Conservation (phyloP, 495 filamentous ascomycete species). For the Hypomontagnella submonticulosa region DNA sequence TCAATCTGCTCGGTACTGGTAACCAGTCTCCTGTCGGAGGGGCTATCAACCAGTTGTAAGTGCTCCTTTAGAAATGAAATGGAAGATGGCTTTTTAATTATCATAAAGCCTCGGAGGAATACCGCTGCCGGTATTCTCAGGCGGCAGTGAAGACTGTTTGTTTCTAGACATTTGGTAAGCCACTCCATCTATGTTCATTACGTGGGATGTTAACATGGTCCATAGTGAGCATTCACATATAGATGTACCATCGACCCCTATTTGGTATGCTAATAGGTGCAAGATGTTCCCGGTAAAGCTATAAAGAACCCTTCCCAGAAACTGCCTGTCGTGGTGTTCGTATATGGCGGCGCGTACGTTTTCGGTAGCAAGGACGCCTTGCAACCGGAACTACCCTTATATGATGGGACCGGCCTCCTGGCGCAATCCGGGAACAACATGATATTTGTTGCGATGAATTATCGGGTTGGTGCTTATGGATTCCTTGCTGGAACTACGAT, state of each 20-base stretch:
- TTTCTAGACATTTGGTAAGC: constrained; percentile 59
- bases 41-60: constrained; percentile 53
- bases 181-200: constrained; percentile 10
- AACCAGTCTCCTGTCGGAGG: constrained; percentile 51
- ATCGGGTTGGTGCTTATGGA: constrained; percentile 68
- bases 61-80: neutral
- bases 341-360: constrained; percentile 70
- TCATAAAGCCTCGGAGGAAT: constrained; percentile 48
- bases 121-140: constrained; percentile 51
- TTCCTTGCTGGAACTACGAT: constrained; percentile 64
- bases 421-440: constrained; percentile 53
- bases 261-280: neutral
- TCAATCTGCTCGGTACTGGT: constrained; percentile 50
- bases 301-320: constrained; percentile 38
- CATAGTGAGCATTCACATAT: neutral
- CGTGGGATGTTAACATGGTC: neutral
- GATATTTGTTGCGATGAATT: constrained; percentile 72
- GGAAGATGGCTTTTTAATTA: too few species aligned
- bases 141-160: constrained; percentile 62
- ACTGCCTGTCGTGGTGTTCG: constrained; percentile 62
- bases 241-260: neutral
- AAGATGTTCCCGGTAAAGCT: constrained; percentile 42
- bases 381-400: constrained; percentile 43
- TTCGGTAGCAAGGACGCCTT: constrained; percentile 60
- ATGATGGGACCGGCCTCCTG: constrained; percentile 35